A percentile compares a stretch with the other conserved stretches of the same genome.
These are phyloP conservation scores for Fusarium tupiense DNA, from an alignment of 2,329 filamentous ascomycete genomes.

Conservation along the genomic window DNA sequence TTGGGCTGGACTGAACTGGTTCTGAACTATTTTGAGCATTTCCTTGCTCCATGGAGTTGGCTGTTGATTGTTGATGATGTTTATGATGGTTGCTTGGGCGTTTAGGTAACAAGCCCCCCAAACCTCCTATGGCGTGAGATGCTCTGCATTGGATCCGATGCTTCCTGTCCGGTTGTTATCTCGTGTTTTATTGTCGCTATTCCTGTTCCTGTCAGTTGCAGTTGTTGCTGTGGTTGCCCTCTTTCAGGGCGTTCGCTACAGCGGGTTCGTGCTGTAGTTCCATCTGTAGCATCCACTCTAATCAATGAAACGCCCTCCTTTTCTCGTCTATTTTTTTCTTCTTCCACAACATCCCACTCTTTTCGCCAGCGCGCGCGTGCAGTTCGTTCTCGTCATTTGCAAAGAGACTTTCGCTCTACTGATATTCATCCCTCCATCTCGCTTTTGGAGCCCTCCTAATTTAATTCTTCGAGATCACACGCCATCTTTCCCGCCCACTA, in stretches of 20 bases:
- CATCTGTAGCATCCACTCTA: constrained; percentile 27
- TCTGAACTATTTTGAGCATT: constrained; percentile 21
- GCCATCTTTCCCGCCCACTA: constrained; percentile 40
- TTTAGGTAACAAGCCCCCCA: constrained; percentile 6
- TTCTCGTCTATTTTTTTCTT: constrained; percentile 19
- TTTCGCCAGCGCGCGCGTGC: constrained; percentile 12
- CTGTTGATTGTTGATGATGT: constrained; percentile 27
- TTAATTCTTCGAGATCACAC: constrained; percentile 38
- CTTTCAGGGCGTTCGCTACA: constrained; percentile 21
- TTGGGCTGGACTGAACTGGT: constrained; percentile 7
- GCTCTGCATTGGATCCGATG: background rate
- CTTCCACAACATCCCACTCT: constrained; percentile 32
- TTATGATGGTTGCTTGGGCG: constrained; percentile 20
- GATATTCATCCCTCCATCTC: constrained; percentile 23
- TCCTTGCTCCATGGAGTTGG: background rate
- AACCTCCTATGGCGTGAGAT: constrained; percentile 10
- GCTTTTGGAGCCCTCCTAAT: constrained; percentile 33
- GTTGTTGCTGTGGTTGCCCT: constrained; percentile 16
- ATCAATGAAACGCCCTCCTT: constrained; percentile 31
- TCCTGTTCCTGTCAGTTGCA: constrained; percentile 17
- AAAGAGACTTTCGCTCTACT: constrained; percentile 2
- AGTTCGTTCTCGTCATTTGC: background rate
- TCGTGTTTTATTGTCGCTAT: constrained; percentile 6
- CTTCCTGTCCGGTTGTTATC: background rate
- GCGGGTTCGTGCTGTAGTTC: constrained; percentile 24